Evolutionary conservation across 495 filamentous ascomycete species (phyloP).

Genomic region (Viridothelium virens): DNA sequence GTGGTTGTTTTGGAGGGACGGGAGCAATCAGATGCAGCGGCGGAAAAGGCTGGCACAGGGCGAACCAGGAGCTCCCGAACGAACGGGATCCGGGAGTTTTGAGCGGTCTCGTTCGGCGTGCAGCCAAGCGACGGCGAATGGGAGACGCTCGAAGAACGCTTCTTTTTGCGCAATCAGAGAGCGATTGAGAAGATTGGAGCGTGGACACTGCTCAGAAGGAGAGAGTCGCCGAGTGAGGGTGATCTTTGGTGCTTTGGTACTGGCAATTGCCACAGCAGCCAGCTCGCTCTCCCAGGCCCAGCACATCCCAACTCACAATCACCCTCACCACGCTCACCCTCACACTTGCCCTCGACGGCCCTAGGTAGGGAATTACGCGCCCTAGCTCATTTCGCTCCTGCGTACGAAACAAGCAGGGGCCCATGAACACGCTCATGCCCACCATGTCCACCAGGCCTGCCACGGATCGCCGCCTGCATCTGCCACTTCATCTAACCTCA

Average conservation of each 20-base stretch:
- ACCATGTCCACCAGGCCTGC: no score
- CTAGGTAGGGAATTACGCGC: background rate
- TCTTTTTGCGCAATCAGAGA: background rate
- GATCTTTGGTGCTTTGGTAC: no score
- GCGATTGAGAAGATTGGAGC: background rate
- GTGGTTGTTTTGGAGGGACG: constrained; percentile 9
- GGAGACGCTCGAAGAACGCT: background rate
- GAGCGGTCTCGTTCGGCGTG: background rate
- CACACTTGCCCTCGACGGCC: no score
- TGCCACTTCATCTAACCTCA: background rate
- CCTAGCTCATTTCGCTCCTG: constrained; percentile 8
- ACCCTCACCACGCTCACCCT: no score
- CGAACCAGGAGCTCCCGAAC: background rate
- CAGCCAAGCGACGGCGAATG: background rate
- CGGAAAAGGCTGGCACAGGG: constrained; percentile 8
- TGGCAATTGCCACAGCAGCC: no score
- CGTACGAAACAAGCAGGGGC: background rate
- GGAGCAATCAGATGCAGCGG: constrained; percentile 11
- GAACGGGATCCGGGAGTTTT: background rate
- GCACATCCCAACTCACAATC: no score
- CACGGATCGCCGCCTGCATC: constrained; percentile 8
- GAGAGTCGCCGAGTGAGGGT: no score
- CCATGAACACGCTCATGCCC: background rate
- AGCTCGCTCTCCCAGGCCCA: no score
- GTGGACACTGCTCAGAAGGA: background rate